Evolutionary conservation across 2,329 filamentous ascomycete species (phyloP).

Genomic region (Periconia sp.): DNA sequence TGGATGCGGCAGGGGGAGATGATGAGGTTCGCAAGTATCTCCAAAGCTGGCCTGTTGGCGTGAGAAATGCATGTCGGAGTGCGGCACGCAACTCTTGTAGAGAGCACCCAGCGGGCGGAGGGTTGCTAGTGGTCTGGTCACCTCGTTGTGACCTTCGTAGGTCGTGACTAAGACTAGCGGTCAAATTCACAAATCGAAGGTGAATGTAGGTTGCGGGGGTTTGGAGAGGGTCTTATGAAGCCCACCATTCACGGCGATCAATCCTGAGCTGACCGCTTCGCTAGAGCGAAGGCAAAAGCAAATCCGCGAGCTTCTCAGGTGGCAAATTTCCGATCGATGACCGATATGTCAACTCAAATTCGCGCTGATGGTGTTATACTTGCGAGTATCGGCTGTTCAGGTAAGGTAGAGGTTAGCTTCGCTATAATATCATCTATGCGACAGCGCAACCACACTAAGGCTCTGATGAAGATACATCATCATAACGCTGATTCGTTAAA

Average conservation of each 20-base stretch:
- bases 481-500: conserved; percentile 22
- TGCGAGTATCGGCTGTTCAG: too few relatives aligned
- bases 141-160: too few relatives aligned
- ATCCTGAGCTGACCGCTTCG: too few relatives aligned
- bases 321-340: conserved; percentile 9
- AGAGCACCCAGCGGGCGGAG: too few relatives aligned
- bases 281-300: conserved; percentile 12
- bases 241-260: too few relatives aligned
- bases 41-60: background rate
- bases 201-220: too few relatives aligned
- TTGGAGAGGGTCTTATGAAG: too few relatives aligned
- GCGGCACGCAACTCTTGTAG: conserved; percentile 28
- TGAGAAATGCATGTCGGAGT: conserved; percentile 17
- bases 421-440: conserved; percentile 28
- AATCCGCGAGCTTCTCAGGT: conserved; percentile 10
- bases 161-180: too few relatives aligned
- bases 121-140: too few relatives aligned
- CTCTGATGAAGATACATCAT: conserved; percentile 22
- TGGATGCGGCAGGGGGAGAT: conserved; percentile 3
- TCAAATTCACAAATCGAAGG: too few relatives aligned
- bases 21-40: background rate
- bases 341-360: too few relatives aligned
- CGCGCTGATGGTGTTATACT: background rate
- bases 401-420: conserved; percentile 15
- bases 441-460: conserved; percentile 16